phyloP scores from a whole-genome alignment of 2,329 filamentous ascomycete genomes.

The Colletotrichum sublineola region DNA sequence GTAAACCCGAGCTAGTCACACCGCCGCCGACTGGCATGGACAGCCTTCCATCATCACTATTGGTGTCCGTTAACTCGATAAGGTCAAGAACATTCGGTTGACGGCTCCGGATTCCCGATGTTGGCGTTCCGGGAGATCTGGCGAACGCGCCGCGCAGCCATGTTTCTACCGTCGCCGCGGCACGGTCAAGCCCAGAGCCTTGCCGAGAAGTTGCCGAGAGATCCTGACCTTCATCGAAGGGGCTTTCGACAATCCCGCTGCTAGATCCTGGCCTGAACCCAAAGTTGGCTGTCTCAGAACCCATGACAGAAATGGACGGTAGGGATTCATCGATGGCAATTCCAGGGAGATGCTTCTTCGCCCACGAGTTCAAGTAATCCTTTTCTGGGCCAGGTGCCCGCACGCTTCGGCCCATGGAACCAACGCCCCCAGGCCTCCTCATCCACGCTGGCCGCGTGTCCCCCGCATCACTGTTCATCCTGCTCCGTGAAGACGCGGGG shows the following conservation, averaged over 20 bases:
- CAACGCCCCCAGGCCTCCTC: constrained; percentile 88
- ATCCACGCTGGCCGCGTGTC: constrained; percentile 72
- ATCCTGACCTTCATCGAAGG: constrained; percentile 63
- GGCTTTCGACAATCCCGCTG: constrained; percentile 64
- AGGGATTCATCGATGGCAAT: constrained; percentile 76
- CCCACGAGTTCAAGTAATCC: constrained; percentile 87
- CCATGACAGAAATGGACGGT: constrained; percentile 76
- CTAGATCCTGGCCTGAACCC: constrained; percentile 60
- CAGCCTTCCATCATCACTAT: constrained; percentile 65
- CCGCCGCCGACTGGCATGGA: constrained; percentile 39
- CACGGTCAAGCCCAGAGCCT: constrained; percentile 77
- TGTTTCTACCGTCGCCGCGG: constrained; percentile 88
- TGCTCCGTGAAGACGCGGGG: constrained; percentile 53
- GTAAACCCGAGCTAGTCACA: constrained; percentile 46
- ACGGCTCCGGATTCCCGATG: constrained; percentile 53
- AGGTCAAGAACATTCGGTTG: constrained; percentile 69
- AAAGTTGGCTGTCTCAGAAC: constrained; percentile 70
- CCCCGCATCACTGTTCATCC: constrained; percentile 54
- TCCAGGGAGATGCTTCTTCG: constrained; percentile 84
- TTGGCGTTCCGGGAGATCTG: constrained; percentile 69
- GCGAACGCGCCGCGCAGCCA: constrained; percentile 89
- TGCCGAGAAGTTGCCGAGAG: constrained; percentile 58
- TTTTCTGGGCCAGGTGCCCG: constrained; percentile 84
- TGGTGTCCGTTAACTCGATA: constrained; percentile 78
- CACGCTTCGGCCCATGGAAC: constrained; percentile 79